A percentile compares a stretch with the other conserved stretches of the same genome.
Conservation (phyloP, 2,329 filamentous ascomycete genomes). For the Trichophyton benhamiae region DNA sequence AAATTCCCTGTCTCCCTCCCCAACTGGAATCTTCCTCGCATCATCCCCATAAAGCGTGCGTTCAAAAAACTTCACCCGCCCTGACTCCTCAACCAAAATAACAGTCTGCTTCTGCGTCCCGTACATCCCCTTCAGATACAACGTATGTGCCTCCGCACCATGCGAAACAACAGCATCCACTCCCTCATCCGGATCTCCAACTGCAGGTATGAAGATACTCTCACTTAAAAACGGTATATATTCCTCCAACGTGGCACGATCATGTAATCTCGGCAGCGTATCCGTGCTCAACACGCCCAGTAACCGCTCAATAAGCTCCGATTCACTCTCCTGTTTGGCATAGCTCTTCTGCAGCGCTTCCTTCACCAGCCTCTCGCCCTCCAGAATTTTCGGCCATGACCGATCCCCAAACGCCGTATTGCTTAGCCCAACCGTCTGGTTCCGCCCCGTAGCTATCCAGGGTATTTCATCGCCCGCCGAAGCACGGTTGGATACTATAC, state of each 20-base stretch:
- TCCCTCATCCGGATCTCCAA: slow-evolving; percentile 37
- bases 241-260: slow-evolving; percentile 40
- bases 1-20: slow-evolving; percentile 36
- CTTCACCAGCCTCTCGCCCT: slow-evolving; percentile 43
- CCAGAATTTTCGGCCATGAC: slow-evolving; percentile 49
- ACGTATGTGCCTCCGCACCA: slow-evolving; percentile 16
- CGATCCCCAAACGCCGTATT: slow-evolving; percentile 49
- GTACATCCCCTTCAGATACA: slow-evolving; percentile 41
- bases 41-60: slow-evolving; percentile 47
- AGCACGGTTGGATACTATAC: slow-evolving; percentile 52
- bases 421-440: slow-evolving; percentile 47
- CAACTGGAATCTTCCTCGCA: slow-evolving; percentile 35
- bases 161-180: slow-evolving; percentile 12
- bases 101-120: slow-evolving; percentile 55
- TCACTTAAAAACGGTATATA: slow-evolving; percentile 46
- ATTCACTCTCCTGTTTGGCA: slow-evolving; percentile 31
- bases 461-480: slow-evolving; percentile 38
- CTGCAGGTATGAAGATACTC: slow-evolving; percentile 48
- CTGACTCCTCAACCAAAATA: slow-evolving; percentile 44
- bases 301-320: slow-evolving; percentile 40
- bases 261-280: slow-evolving; percentile 41
- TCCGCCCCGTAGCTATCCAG: slow-evolving; percentile 38
- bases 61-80: slow-evolving; percentile 49
- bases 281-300: slow-evolving; percentile 43
- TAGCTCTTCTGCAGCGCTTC: slow-evolving; percentile 38